A percentile compares a stretch with the other conserved stretches of the same genome.
Conservation (phyloP, 202 grass and related monocot species). For the Digitaria exilis region DNA sequence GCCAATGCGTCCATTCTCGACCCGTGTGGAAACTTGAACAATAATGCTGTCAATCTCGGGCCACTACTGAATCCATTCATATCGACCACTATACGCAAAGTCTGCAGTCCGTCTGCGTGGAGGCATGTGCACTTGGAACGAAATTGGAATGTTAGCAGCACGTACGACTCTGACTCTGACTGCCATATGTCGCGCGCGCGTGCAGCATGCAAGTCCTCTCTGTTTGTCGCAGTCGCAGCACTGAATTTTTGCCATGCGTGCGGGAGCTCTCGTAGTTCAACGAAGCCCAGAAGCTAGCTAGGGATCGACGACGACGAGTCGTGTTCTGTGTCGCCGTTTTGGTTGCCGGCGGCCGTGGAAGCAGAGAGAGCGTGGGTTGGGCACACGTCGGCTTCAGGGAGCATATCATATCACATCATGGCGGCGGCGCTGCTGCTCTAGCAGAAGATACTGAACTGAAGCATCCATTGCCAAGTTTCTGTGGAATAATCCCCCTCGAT, state of each 20-base stretch:
- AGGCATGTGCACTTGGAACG: no score
- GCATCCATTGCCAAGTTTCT: background rate
- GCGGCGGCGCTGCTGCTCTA: background rate
- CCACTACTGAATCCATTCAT: no score
- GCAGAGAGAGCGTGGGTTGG: background rate
- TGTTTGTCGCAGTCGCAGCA: background rate
- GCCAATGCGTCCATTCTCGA: no score
- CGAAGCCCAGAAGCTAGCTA: background rate
- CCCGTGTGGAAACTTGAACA: no score
- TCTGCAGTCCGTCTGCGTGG: no score
- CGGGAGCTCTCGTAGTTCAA: no score
- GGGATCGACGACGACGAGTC: background rate
- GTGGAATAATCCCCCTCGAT: background rate
- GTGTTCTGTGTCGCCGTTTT: background rate
- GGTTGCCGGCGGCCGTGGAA: background rate
- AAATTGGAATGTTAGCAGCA: no score
- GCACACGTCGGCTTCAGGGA: constrained; percentile 32
- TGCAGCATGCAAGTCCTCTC: background rate
- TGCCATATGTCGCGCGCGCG: no score
- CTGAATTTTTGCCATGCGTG: constrained; percentile 35
- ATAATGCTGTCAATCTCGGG: no score
- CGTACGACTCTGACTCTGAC: no score
- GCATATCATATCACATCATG: no score
- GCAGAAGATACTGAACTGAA: background rate
- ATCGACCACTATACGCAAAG: no score